Evolutionary conservation across 2,329 filamentous ascomycete genomes (phyloP).

Genomic region (Stemphylium vesicarium): DNA sequence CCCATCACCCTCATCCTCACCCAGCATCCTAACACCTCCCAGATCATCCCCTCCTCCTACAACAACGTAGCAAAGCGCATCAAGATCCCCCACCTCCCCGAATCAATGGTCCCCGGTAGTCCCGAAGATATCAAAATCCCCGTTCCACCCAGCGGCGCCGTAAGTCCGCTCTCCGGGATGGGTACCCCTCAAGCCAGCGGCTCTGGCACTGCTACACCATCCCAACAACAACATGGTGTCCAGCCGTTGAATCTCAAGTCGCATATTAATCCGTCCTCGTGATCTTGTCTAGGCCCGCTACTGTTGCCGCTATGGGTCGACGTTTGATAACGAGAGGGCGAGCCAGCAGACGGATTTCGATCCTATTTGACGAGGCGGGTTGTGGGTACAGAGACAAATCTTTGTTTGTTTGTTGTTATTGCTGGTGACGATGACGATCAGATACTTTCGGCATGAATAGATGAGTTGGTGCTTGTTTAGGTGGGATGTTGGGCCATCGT

Average conservation of each 20-base stretch:
- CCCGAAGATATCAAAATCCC: conserved; percentile 83
- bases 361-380: conserved; percentile 1
- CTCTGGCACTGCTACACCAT: conserved; percentile 9
- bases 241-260: conserved; percentile 12
- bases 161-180: conserved; percentile 53
- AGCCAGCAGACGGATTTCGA: conserved; percentile 31
- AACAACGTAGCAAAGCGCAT: conserved; percentile 95
- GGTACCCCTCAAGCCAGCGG: conserved; percentile 42
- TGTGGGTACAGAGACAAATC: not conserved
- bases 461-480: not conserved
- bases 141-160: conserved; percentile 65
- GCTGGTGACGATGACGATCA: not conserved
- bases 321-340: conserved; percentile 30
- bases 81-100: conserved; percentile 73
- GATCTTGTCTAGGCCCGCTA: conserved; percentile 9
- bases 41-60: conserved; percentile 95
- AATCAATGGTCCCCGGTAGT: conserved; percentile 73
- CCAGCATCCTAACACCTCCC: not conserved
- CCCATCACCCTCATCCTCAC: not conserved
- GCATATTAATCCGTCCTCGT: conserved; percentile 12
- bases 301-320: conserved; percentile 24
- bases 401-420: not conserved
- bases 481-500: not conserved
- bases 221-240: not conserved
- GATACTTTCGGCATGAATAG: not conserved